Conservation (phyloP, 2,329 filamentous ascomycete species). For the Curvularia sp. region DNA sequence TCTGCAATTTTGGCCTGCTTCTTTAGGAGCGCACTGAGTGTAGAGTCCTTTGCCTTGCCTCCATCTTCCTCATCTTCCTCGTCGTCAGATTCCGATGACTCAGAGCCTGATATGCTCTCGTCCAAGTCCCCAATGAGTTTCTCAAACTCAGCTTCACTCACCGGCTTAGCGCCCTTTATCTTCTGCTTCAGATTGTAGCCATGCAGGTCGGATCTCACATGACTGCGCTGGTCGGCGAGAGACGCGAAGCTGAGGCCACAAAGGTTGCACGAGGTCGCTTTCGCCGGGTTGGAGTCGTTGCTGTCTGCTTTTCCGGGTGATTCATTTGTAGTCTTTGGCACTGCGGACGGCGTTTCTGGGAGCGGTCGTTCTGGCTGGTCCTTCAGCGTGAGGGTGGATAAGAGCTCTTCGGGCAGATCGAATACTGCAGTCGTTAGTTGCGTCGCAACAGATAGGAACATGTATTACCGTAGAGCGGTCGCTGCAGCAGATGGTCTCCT, state of each 20-base stretch:
- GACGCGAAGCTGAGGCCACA: constrained; percentile 76
- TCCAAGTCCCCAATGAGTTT: constrained; percentile 84
- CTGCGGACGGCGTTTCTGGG: constrained; percentile 24
- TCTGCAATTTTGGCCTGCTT: constrained; percentile 78
- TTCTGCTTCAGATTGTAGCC: constrained; percentile 95
- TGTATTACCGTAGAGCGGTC: constrained; percentile 50
- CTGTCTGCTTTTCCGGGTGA: constrained; percentile 49
- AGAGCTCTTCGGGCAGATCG: constrained; percentile 77
- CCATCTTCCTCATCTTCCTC: constrained; percentile 67
- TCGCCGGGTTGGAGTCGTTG: constrained; percentile 54
- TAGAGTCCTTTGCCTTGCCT: constrained; percentile 68
- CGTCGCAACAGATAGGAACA: not conserved
- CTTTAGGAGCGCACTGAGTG: constrained; percentile 78
- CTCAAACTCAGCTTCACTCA: constrained; percentile 85
- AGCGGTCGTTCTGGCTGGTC: constrained; percentile 35
- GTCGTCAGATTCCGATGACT: constrained; percentile 73
- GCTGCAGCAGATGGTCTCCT: constrained; percentile 44
- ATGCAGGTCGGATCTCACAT: constrained; percentile 90
- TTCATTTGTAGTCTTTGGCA: constrained; percentile 24
- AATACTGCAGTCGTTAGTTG: constrained; percentile 66
- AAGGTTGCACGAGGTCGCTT: constrained; percentile 78
- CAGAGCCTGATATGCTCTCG: constrained; percentile 89
- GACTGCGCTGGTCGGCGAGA: constrained; percentile 81
- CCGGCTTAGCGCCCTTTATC: constrained; percentile 73
- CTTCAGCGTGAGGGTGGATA: constrained; percentile 71